These are phyloP conservation scores for Tricholoma terreum DNA, from an alignment of 768 basidiomycete genomes.

Conservation along the genomic window DNA sequence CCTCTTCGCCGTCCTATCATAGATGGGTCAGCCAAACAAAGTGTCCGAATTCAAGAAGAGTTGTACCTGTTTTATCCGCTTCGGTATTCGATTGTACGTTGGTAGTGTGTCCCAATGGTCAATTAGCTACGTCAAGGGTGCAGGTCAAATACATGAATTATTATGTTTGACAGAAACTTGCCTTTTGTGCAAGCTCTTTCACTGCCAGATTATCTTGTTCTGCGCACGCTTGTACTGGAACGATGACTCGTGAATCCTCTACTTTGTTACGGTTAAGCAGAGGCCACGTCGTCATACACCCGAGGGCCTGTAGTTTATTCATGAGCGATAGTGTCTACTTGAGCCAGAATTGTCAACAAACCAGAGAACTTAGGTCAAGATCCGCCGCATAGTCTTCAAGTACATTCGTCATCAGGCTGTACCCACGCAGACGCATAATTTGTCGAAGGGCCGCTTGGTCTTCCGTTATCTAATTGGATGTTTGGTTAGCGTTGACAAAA, in stretches of 20 bases:
- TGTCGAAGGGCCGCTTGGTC: slow-evolving; percentile 76
- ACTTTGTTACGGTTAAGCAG: slow-evolving; percentile 87
- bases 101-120: slow-evolving; percentile 78
- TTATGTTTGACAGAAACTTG: slow-evolving; percentile 25
- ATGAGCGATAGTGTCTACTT: not conserved
- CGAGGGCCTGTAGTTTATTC: slow-evolving; percentile 45
- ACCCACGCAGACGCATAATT: slow-evolving; percentile 89
- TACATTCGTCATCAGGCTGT: slow-evolving; percentile 87
- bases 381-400: slow-evolving; percentile 75
- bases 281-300: slow-evolving; percentile 76
- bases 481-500: not conserved
- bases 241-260: slow-evolving; percentile 68
- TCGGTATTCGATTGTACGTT: slow-evolving; percentile 84
- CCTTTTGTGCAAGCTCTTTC: slow-evolving; percentile 60
- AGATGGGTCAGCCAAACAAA: not conserved
- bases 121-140: slow-evolving; percentile 50
- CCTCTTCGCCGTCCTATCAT: slow-evolving; percentile 17
- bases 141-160: not conserved
- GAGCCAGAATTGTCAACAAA: slow-evolving; percentile 33
- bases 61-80: slow-evolving; percentile 43
- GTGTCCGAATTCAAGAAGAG: not conserved
- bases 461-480: slow-evolving; percentile 66
- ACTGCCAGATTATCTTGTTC: slow-evolving; percentile 56
- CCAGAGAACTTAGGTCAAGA: slow-evolving; percentile 64
- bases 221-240: slow-evolving; percentile 54